Percentiles rank a stretch among this genome's conserved stretches.
Evolutionary conservation across 2,329 filamentous ascomycete genomes (phyloP).

Genomic region (Nannizzia gypsea): DNA sequence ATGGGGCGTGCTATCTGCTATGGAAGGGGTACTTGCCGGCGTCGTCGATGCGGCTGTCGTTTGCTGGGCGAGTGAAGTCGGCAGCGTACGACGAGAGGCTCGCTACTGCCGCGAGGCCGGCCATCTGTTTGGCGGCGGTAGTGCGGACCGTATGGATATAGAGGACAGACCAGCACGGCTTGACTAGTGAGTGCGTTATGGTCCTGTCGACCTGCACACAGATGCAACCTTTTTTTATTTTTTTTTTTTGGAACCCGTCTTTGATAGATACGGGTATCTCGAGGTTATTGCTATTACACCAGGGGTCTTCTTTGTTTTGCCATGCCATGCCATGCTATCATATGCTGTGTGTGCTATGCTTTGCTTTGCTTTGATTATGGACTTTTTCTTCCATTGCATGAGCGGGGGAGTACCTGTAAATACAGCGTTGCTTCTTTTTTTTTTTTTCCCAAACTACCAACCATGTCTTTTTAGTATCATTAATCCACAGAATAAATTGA

Average conservation of each 20-base stretch:
- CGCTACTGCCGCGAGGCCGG: slow-evolving; percentile 88
- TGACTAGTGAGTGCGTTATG: not conserved
- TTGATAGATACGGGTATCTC: not conserved
- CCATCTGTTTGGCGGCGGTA: slow-evolving; percentile 62
- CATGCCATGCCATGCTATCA: no score
- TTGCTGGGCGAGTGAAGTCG: slow-evolving; percentile 85
- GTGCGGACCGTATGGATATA: not conserved
- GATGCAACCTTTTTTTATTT: not conserved
- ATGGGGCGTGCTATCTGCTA: slow-evolving; percentile 81
- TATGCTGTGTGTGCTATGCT: no score
- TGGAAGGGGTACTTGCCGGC: slow-evolving; percentile 77
- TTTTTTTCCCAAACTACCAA: not conserved
- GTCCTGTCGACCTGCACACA: not conserved
- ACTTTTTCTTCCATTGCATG: not conserved
- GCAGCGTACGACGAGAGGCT: slow-evolving; percentile 48
- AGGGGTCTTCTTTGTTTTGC: not conserved
- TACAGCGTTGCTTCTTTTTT: slow-evolving; percentile 1
- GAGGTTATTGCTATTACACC: not conserved
- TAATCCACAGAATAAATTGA: not conserved
- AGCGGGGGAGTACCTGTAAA: slow-evolving; percentile 5
- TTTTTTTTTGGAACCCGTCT: not conserved
- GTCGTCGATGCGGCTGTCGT: slow-evolving; percentile 82
- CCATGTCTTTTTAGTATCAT: not conserved
- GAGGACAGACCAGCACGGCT: not conserved
- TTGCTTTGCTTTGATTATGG: not conserved